Base-by-base conservation (phyloP, 2,329 filamentous ascomycete species). In the Bertia moriformis region DNA sequence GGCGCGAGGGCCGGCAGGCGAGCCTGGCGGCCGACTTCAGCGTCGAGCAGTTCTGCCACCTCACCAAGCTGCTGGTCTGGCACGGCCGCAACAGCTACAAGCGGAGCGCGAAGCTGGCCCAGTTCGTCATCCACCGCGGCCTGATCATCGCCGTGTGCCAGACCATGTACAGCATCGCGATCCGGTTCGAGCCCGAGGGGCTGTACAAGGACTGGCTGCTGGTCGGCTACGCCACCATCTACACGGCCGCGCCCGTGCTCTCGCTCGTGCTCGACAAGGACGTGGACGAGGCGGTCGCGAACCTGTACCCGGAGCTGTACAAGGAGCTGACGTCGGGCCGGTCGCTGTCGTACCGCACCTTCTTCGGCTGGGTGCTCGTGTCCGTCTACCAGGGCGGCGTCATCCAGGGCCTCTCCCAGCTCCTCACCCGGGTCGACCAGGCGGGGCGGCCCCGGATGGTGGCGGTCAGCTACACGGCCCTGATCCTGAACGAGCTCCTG, bases 1-100 rank as follows among this genome's bases (percentile, higher is more conserved):
- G 91, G 43, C 98, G 96, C 64, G 91, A 98, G 63, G 91, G 91
- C 22, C 78, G 85, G 17, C 91, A 98, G 63, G 91, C 91, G 22
- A 91, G 83, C 52, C 69, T 98, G 37, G 93, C 93, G 0, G 93
- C 91, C 10, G 91, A 98, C 57, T 98, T 98, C 59, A 91, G 83
- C 42, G 93, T 98, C 49, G 85, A 87, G 43, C 88, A 95, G 51
- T 98, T 98, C 60, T 83, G 79, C 52, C 87, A 96, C 55, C 65
- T 98, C 15, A 93, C 89, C 38, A 98, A 96, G 59, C 71, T 98
- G 1, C 73, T 98, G 14, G 87, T 98, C 29, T 98, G 93, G 91
- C 93, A 98, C 55, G 91, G 91, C 1, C 78, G 93, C 20, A 98
- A 98, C 62, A 89, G 81, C 49, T 98, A 98, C 67, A 96, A 96